These are phyloP conservation scores for Diutina siamensis DNA, from an alignment of 1,139 yeast species.

Conservation along the genomic window DNA sequence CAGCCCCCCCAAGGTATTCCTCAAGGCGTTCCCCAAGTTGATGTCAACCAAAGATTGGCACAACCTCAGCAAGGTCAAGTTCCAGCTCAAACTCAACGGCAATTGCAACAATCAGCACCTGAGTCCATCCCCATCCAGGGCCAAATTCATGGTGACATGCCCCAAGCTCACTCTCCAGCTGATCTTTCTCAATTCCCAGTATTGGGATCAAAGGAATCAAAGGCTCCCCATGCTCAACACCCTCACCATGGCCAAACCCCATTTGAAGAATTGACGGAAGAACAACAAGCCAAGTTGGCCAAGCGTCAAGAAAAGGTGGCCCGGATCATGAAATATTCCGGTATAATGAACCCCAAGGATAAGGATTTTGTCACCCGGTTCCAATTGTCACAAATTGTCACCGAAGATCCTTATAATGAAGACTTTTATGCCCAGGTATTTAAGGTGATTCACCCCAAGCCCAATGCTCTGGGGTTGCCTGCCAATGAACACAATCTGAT, in stretches of 20 bases:
- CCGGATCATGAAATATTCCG: constrained; percentile 72
- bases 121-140: not conserved
- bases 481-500: constrained; percentile 45
- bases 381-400: constrained; percentile 89
- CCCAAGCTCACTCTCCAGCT: constrained; percentile 12
- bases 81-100: constrained; percentile 9
- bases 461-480: constrained; percentile 13
- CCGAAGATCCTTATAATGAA: constrained; percentile 95
- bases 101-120: constrained; percentile 6
- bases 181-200: constrained; percentile 41
- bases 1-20: not conserved
- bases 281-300: constrained; percentile 43
- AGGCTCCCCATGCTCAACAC: constrained; percentile 18
- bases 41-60: no score
- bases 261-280: constrained; percentile 22
- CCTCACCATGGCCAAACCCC: constrained; percentile 10
- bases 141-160: not conserved
- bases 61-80: no score
- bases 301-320: constrained; percentile 72
- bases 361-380: constrained; percentile 90
- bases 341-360: constrained; percentile 94
- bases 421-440: constrained; percentile 94
- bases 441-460: constrained; percentile 65
- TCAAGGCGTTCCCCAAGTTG: not conserved
- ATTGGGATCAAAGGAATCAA: constrained; percentile 30